Evolutionary conservation across 2,329 filamentous ascomycete genomes (phyloP).

Genomic region (Sporothrix humicola): DNA sequence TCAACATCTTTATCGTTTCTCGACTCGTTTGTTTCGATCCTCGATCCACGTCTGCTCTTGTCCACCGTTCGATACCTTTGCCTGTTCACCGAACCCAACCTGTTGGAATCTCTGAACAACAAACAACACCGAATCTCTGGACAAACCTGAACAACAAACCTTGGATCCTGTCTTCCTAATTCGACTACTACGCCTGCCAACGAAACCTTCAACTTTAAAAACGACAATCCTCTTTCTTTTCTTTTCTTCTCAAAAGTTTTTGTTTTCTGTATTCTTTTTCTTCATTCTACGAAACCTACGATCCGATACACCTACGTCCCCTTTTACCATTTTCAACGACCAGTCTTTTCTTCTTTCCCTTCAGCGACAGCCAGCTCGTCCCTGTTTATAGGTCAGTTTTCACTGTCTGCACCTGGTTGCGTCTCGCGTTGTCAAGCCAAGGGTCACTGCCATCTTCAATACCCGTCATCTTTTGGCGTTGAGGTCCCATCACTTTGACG

Average conservation of each 20-base stretch:
- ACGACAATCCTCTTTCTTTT: neutral
- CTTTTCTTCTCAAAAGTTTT: slow-evolving; percentile 4
- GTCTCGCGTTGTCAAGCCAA: neutral
- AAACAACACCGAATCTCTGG: slow-evolving; percentile 5
- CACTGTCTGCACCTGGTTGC: neutral
- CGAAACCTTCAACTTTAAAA: slow-evolving; percentile 1
- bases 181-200: neutral
- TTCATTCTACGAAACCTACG: neutral
- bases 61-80: neutral
- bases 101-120: neutral
- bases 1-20: slow-evolving; percentile 4
- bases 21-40: slow-evolving; percentile 18
- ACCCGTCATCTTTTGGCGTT: neutral
- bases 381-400: slow-evolving; percentile 22
- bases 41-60: neutral
- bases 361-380: slow-evolving; percentile 16
- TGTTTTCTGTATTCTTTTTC: neutral
- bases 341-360: neutral
- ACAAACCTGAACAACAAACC: neutral
- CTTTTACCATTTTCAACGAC: neutral
- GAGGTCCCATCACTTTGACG: neutral
- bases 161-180: neutral
- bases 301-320: neutral
- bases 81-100: neutral
- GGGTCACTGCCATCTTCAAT: neutral